These are phyloP conservation scores for Colletotrichum sp. DNA, from an alignment of 2,329 filamentous ascomycete species.

Conservation along the genomic window DNA sequence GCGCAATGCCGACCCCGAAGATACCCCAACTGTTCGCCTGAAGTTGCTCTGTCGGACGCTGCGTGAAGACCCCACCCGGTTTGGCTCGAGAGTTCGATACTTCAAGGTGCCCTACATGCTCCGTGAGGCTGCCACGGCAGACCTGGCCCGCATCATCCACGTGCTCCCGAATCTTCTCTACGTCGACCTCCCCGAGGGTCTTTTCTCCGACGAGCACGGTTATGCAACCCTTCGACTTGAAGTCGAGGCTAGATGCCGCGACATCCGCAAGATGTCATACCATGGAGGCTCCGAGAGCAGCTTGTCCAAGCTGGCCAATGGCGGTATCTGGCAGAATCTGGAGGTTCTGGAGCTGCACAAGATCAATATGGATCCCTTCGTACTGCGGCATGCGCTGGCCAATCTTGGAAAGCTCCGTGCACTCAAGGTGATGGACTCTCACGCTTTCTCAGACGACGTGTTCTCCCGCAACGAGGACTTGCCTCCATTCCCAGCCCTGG, in stretches of 20 bases:
- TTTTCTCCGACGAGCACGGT: slow-evolving; percentile 80
- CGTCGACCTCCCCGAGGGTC: slow-evolving; percentile 87
- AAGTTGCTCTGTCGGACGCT: slow-evolving; percentile 82
- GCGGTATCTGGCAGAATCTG: slow-evolving; percentile 70
- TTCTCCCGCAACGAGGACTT: slow-evolving; percentile 70
- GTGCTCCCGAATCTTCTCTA: slow-evolving; percentile 86
- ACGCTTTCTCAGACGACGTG: slow-evolving; percentile 77
- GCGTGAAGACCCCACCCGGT: slow-evolving; percentile 71
- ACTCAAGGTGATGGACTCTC: slow-evolving; percentile 74
- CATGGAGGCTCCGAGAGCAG: slow-evolving; percentile 77
- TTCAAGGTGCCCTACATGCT: slow-evolving; percentile 96
- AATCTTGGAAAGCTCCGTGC: slow-evolving; percentile 72
- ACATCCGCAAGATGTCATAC: slow-evolving; percentile 91
- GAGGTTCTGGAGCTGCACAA: slow-evolving; percentile 75
- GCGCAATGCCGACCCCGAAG: slow-evolving; percentile 79
- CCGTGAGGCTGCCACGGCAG: slow-evolving; percentile 82
- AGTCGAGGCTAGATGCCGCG: slow-evolving; percentile 80
- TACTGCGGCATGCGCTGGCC: slow-evolving; percentile 73
- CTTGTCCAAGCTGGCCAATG: slow-evolving; percentile 71
- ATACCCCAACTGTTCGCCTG: slow-evolving; percentile 78
- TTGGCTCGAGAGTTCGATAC: slow-evolving; percentile 75
- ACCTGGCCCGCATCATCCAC: slow-evolving; percentile 84
- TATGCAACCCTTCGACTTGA: slow-evolving; percentile 82
- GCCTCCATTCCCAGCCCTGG: slow-evolving; percentile 75
- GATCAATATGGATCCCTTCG: slow-evolving; percentile 72